phyloP scores from a whole-genome alignment of 148 eudicot species.

The Chenopodium suecicum region DNA sequence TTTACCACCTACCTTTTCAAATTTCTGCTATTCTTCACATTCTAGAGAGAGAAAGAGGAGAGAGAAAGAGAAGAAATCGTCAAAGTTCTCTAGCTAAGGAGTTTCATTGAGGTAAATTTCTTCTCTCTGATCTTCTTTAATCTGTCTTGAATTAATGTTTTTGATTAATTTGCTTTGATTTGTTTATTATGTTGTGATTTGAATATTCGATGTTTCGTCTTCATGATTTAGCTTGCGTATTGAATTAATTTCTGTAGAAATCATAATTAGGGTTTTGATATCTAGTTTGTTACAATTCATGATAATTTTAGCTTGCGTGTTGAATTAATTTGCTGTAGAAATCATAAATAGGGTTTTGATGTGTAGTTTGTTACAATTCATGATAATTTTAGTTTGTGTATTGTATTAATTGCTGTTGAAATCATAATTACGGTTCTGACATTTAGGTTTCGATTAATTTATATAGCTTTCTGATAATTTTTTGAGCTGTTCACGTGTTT shows the following conservation, averaged over 20 bases:
- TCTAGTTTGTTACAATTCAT: no score
- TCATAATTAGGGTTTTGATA: not conserved
- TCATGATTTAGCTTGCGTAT: not conserved
- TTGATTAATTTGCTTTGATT: not conserved
- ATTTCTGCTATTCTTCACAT: constrained; percentile 7
- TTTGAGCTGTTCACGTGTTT: no score
- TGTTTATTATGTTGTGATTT: not conserved
- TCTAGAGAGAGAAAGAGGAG: not conserved
- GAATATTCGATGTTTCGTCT: not conserved
- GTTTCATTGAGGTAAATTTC: constrained; percentile 3
- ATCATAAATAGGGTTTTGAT: not conserved
- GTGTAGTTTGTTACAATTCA: no score
- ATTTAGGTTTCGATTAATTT: no score
- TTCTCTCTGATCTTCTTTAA: not conserved
- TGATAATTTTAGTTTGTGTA: not conserved
- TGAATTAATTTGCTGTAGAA: not conserved
- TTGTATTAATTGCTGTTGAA: not conserved
- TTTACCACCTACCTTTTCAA: not conserved
- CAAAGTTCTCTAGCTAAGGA: not conserved
- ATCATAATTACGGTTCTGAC: not conserved
- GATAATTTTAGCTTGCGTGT: not conserved
- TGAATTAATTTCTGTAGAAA: no score
- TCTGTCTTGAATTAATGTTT: not conserved
- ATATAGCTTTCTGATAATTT: no score
- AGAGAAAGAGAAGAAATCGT: constrained; percentile 4